Evolutionary conservation across 805 yeast species (phyloP), one percentile per base, ranked within the genome.

Genomic region (Cyberlindnera maritima): DNA sequence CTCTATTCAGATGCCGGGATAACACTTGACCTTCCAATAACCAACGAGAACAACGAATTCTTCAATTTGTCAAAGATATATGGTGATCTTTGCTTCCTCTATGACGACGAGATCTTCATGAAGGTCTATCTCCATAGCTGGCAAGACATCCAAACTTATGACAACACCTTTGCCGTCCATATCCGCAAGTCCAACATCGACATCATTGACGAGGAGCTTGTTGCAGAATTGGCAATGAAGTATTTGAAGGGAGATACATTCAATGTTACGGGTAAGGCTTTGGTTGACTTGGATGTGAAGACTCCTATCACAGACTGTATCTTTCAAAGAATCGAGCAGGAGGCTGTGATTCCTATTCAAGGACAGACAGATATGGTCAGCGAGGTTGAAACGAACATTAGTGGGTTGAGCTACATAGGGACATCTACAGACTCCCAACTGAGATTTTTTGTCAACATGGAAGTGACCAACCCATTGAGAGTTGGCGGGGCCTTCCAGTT

Each of bases 381-480:
- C 1, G 26, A 36, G 8, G 14, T 56, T 3, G 44, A 37, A 3
- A 20, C 51, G 4, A 34, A 20, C 2, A 41, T 57, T 18, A 18
- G 47, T 19, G 47, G 53, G 1, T 46, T 70, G 13, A 29, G 47
- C 4, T 58, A 68, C n/a, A 43, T 68, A 13, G 14, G 36, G 5
- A 60, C 62, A 2, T 64, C 77, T 1, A 52, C 57, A 10, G 32
- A 44, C 1, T 47, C 54, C 0, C 53, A 52, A 2, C 47, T 70
- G 13, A 50, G 57, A 5, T 41, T 76, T 4, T 37, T 63, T 36
- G 57, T 67, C 26, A 69, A 64, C 35, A 28, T 68, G 5, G 62
- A 60, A 15, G 29, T 74, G 3, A 31, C 44, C 12, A 75, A 72
- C 50, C 74, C 76, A 1, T 52, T 68, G 19, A 52, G 52, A 17